Base-by-base conservation (phyloP, 257 asterid genomes). In the Solanum virginianum region DNA sequence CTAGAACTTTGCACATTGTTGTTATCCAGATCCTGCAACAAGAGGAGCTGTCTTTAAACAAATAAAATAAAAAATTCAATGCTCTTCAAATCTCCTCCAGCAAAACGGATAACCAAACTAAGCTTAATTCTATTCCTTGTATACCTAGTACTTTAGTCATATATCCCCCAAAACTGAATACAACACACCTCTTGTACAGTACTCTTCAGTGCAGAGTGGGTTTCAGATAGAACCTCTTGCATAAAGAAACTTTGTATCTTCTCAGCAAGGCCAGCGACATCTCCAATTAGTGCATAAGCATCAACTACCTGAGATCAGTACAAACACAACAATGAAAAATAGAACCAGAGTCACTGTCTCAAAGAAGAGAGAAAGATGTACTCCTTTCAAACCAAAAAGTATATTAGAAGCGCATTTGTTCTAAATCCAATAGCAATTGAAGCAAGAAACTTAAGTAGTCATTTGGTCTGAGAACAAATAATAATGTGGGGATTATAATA, bases 141-240 rank as follows among this genome's bases (percentile, higher is more conserved):
- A 79, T 49, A 79, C 83, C 65, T 24, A 77, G 24, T 53, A 51
- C 29, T 79, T 75, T 49, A 75, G 62, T 15, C 62, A 75, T 49
- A 49, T 51, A 79, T 79, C 49, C 63, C 80, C 82, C 45, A 77
- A 77, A 77, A 77, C 63, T 74, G 60, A 79, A 65, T 79, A 83
- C 66, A 77, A 79, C 89, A 86, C 90, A 94, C 99, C 95, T 92
- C 98, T 87, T 89, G 93, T 92, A 95, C 88, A 82, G 90, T 87
- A 81, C 89, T 84, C 97, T 94, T 95, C 95, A 97, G 85, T 51
- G 94, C 96, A 59, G 94, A 90, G 85, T 97, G 99, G 83, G 99
- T 94, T 87, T 93, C 97, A 81, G 99, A 92, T 86, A 97, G 93
- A 90, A 95, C 95, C 91, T 97, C 99, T 92, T 97, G 99, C 99